Evolutionary conservation across 2,329 filamentous ascomycete genomes (phyloP).

Genomic region (Ascochyta clinopodiicola): DNA sequence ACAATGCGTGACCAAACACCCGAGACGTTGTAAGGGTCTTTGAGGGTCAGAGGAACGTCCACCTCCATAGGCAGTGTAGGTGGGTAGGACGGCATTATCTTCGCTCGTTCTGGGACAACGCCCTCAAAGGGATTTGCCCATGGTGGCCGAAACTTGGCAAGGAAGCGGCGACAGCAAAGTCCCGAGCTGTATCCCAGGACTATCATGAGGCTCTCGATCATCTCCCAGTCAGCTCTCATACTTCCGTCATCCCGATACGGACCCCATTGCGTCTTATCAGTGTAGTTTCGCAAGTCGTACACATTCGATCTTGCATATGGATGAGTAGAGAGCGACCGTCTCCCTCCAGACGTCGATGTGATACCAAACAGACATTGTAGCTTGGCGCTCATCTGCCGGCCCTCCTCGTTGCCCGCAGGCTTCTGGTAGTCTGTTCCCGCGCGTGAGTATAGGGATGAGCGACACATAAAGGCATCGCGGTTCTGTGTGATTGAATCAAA

Average conservation of each 20-base stretch:
- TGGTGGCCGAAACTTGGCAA: constrained; percentile 33
- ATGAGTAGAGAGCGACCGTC: constrained; percentile 52
- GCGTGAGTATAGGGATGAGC: constrained; percentile 64
- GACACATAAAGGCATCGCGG: constrained; percentile 66
- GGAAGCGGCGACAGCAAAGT: constrained; percentile 34
- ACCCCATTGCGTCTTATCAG: constrained; percentile 68
- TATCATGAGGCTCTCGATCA: constrained; percentile 76
- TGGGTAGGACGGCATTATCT: constrained; percentile 15
- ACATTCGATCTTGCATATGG: constrained; percentile 72
- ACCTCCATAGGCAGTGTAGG: constrained; percentile 34
- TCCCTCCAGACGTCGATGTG: constrained; percentile 54
- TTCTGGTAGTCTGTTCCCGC: constrained; percentile 55
- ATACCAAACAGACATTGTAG: constrained; percentile 73
- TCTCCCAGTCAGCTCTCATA: constrained; percentile 76
- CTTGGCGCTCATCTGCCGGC: constrained; percentile 71
- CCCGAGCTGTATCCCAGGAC: constrained; percentile 67
- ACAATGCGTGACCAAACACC: constrained; percentile 72
- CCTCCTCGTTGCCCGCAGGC: constrained; percentile 49
- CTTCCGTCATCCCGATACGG: constrained; percentile 72
- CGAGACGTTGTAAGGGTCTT: constrained; percentile 74
- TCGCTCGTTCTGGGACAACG: constrained; percentile 24
- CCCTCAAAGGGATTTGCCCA: constrained; percentile 43
- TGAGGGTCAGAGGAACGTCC: constrained; percentile 56
- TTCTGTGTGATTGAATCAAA: constrained; percentile 58
- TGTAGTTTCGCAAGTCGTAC: constrained; percentile 77